Evolutionary conservation across 306 rosid species (phyloP).

Genomic region (Vachellia collinsii): DNA sequence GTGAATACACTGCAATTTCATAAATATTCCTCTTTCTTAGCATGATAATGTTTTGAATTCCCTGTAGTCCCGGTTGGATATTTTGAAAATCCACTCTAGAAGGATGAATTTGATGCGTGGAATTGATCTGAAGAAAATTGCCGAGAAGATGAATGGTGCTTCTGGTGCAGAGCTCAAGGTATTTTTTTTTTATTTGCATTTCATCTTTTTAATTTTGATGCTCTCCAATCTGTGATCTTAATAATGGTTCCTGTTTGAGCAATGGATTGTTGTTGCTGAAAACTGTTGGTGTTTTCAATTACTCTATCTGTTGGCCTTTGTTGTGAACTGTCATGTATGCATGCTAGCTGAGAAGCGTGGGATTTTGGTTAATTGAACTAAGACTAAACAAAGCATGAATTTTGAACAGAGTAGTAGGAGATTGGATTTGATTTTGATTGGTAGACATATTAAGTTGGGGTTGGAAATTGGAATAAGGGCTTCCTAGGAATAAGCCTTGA

Average conservation of each 20-base stretch:
- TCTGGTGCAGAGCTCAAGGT: slow-evolving; percentile 99
- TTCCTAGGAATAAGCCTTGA: neutral
- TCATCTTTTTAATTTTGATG: neutral
- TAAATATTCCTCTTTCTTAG: slow-evolving; percentile 3
- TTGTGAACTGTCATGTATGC: neutral
- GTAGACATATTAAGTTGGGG: neutral
- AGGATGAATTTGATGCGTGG: slow-evolving; percentile 99
- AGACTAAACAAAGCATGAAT: slow-evolving; percentile 2
- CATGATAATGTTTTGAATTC: slow-evolving; percentile 18
- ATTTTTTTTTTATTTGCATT: slow-evolving; percentile 21
- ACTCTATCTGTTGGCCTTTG: slow-evolving; percentile 5
- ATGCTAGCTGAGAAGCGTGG: neutral
- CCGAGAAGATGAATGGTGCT: slow-evolving; percentile 98
- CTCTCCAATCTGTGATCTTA: neutral
- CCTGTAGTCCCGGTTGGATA: slow-evolving; percentile 89
- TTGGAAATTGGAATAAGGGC: neutral
- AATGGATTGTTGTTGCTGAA: slow-evolving; percentile 1
- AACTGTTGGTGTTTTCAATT: neutral
- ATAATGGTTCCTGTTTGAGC: neutral
- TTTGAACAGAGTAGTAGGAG: neutral
- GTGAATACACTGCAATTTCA: neutral
- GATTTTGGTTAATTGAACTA: slow-evolving; percentile 15
- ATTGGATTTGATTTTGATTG: neutral
- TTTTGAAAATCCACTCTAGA: slow-evolving; percentile 95
- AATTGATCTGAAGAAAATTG: slow-evolving; percentile 96